Percentiles rank a stretch among this genome's conserved stretches.
These are phyloP conservation scores for Punctularia strigosozonata DNA, from an alignment of 768 basidiomycete genomes.

Conservation along the genomic window DNA sequence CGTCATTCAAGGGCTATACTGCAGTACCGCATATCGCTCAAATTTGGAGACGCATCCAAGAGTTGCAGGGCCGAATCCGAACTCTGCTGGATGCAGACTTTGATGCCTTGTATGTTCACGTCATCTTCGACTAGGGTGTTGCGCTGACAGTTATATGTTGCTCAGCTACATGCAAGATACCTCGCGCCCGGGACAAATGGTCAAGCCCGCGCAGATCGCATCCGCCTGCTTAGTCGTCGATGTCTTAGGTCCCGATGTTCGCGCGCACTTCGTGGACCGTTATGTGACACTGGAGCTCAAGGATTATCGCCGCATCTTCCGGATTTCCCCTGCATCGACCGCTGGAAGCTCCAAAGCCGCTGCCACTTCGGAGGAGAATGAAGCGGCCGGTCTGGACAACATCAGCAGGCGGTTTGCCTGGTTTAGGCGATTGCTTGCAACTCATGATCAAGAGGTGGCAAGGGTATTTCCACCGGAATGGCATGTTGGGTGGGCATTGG, in stretches of 20 bases:
- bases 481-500: slow-evolving; percentile 74
- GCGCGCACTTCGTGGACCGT: slow-evolving; percentile 71
- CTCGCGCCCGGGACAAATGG: slow-evolving; percentile 32
- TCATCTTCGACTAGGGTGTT: too few species aligned
- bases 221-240: slow-evolving; percentile 88
- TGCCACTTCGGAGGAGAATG: slow-evolving; percentile 31
- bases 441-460: slow-evolving; percentile 81
- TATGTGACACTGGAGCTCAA: slow-evolving; percentile 85
- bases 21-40: slow-evolving; percentile 68
- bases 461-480: slow-evolving; percentile 77
- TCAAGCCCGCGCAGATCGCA: slow-evolving; percentile 52
- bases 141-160: slow-evolving; percentile 1
- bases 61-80: slow-evolving; percentile 74
- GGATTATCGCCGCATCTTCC: slow-evolving; percentile 94
- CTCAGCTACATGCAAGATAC: slow-evolving; percentile 72
- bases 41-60: slow-evolving; percentile 69
- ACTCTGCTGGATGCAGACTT: slow-evolving; percentile 81
- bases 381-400: slow-evolving; percentile 95
- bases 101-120: slow-evolving; percentile 71
- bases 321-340: slow-evolving; percentile 46
- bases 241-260: slow-evolving; percentile 77
- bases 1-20: slow-evolving; percentile 68
- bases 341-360: background rate
- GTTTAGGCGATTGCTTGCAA: slow-evolving; percentile 78
- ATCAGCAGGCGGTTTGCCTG: slow-evolving; percentile 87